Evolutionary conservation across 352 stramenopile species (phyloP).

Genomic region (Phytophthora pistaciae): DNA sequence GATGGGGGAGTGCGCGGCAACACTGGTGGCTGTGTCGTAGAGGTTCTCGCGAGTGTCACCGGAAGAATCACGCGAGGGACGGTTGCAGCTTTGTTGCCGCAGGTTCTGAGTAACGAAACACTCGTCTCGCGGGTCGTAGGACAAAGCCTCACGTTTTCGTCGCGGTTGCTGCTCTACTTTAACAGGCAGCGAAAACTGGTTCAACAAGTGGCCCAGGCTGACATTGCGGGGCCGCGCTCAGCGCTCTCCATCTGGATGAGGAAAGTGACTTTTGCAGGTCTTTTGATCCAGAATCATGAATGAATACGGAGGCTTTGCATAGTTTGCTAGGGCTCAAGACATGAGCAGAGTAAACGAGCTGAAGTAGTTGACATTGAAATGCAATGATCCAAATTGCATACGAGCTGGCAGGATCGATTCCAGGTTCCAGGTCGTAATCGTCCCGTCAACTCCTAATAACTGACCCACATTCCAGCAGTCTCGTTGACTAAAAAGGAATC

Average conservation of each 20-base stretch:
- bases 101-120: constrained; percentile 13
- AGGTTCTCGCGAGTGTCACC: constrained; percentile 10
- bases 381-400: no score
- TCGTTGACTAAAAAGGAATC: no score
- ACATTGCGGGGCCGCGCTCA: constrained; percentile 20
- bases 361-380: no score
- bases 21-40: constrained; percentile 24
- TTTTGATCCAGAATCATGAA: background rate
- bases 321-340: no score
- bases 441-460: background rate
- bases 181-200: constrained; percentile 17
- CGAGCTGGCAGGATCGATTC: no score
- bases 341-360: no score
- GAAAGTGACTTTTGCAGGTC: constrained; percentile 3
- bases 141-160: constrained; percentile 16
- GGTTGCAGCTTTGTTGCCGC: constrained; percentile 14
- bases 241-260: background rate
- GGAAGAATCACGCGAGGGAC: constrained; percentile 16
- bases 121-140: constrained; percentile 12
- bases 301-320: background rate
- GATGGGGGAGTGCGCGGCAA: constrained; percentile 6
- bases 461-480: background rate
- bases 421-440: no score
- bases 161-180: constrained; percentile 30
- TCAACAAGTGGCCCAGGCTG: constrained; percentile 21